Base-by-base conservation (phyloP, 352 stramenopile genomes). In the Phytophthora boehmeriae region DNA sequence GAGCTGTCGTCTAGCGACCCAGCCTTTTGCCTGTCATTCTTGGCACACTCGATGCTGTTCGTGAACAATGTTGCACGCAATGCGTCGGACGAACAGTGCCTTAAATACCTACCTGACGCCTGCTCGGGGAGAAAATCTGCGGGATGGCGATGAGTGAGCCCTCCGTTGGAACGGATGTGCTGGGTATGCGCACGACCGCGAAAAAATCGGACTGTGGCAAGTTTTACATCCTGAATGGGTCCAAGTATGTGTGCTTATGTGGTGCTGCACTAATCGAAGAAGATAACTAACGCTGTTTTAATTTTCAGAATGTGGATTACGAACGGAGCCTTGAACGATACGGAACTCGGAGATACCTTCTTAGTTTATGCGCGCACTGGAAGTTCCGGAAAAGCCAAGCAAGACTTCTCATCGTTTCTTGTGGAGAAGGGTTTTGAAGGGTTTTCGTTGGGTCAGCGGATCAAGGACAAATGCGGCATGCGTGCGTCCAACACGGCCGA, bases 111-210 rank as follows among this genome's bases (percentile, higher is more conserved):
- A 0, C 96, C 97, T 30, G 76, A 73, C 19, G 84, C 95, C 43
- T 99, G 96, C 68, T 90, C 88, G 2, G 98, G 97, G 83, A 78
- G 10, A 92, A 92, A 56, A 98, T 99, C 68, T 97, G 97, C 54
- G 98, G 97, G 30, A 99, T 99, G 97, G 96, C 92, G 50, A 99
- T 99, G 97, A 98, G 88, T 70, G 98, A 99, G 80, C 97, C 97
- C 23, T 97, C 94, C 27, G 95, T 97, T 39, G 98, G 98, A 39
- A 98, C 92, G 1, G 92, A 97, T 56, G 88, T 96, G 27, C 74
- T 99, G 34, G 96, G 96, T 34, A 99, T 99, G 96, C 89, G 78
- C 52, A 98, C 98, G 3, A 98, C 83, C 19, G 97, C 97, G 14
- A 93, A 82, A 39, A 89, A 92, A 59, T 86, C 83, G 34, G 76